These are phyloP conservation scores for Teunomyces lycoperdinae DNA, from an alignment of 805 yeast genomes.

Conservation along the genomic window DNA sequence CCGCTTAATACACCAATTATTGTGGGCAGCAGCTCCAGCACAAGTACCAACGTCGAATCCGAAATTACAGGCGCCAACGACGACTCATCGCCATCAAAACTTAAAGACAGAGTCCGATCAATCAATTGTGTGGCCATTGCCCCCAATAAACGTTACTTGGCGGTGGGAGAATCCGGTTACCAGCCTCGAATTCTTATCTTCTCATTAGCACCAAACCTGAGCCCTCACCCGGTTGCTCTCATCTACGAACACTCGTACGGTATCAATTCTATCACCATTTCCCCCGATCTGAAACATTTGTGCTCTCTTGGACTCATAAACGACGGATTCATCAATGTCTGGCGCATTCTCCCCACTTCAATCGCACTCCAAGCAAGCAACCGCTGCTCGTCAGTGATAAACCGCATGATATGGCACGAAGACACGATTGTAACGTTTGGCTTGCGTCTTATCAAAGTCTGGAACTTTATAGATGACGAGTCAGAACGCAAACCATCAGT, in stretches of 20 bases:
- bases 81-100: slow-evolving; percentile 19
- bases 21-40: slow-evolving; percentile 12
- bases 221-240: slow-evolving; percentile 48
- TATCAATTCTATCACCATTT: slow-evolving; percentile 50
- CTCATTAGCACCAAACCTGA: slow-evolving; percentile 51
- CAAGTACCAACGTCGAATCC: slow-evolving; percentile 7
- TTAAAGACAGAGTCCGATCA: slow-evolving; percentile 45
- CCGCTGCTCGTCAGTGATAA: slow-evolving; percentile 59
- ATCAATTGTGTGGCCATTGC: slow-evolving; percentile 59
- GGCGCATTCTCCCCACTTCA: slow-evolving; percentile 39
- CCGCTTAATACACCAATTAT: slow-evolving; percentile 23
- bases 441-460: slow-evolving; percentile 56
- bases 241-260: slow-evolving; percentile 68
- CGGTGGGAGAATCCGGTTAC: slow-evolving; percentile 71
- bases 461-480: slow-evolving; percentile 43
- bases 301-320: slow-evolving; percentile 65
- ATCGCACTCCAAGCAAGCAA: slow-evolving; percentile 48
- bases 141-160: slow-evolving; percentile 51
- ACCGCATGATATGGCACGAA: slow-evolving; percentile 56
- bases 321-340: slow-evolving; percentile 65
- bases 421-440: slow-evolving; percentile 55
- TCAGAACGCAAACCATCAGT: slow-evolving; percentile 4
- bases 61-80: slow-evolving; percentile 3
- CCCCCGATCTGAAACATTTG: slow-evolving; percentile 53
- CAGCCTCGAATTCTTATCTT: slow-evolving; percentile 62